Base-by-base conservation (phyloP, 306 rosid genomes). In the Ochetophila trinervis region DNA sequence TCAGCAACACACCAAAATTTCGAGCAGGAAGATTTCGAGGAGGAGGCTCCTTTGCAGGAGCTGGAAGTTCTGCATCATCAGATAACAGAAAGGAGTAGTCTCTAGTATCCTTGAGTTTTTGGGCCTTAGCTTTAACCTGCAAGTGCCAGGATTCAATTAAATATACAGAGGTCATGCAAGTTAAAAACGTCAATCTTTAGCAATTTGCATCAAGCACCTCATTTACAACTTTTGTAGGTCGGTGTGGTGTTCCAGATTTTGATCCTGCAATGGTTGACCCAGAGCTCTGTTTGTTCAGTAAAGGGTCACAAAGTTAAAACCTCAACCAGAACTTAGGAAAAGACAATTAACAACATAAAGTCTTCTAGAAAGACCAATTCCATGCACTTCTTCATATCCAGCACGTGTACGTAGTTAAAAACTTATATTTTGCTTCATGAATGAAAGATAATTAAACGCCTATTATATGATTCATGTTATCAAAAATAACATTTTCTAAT, bases 1-100 rank as follows among this genome's bases (percentile, higher is more conserved):
- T 72, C 70, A 69, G 72, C 47, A 75, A 77, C 76, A 4, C 65
- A 93, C 98, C 97, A 64, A 84, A 73, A 47, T 55, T 79, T 66
- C 71, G 77, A 70, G 51, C 68, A 52, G 71, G 34, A 47, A 50
- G 72, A 60, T 57, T 83, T 68, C 58, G 71, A 34, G 80, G 70
- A 13, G 70, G 84, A 1, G 79, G 73, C 66, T 69, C 89, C 67
- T 81, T 89, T 4, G 75, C 5, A 52, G 98, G 82, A 72, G 82
- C 89, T 6, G 97, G 96, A 70, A 70, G 60, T 68, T 87, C 84
- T 6, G 77, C 86, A 74, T 93, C 90, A 42, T 89, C 97, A 3
- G 94, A 87, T 69, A 82, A 65, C 60, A 93, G 84, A 78, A 89
- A 93, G 13, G 98, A 87, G 78, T 93, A 93, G 74, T 93, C 98